Base-by-base conservation (phyloP, 2,329 filamentous ascomycete species). In the Knufia fluminis region DNA sequence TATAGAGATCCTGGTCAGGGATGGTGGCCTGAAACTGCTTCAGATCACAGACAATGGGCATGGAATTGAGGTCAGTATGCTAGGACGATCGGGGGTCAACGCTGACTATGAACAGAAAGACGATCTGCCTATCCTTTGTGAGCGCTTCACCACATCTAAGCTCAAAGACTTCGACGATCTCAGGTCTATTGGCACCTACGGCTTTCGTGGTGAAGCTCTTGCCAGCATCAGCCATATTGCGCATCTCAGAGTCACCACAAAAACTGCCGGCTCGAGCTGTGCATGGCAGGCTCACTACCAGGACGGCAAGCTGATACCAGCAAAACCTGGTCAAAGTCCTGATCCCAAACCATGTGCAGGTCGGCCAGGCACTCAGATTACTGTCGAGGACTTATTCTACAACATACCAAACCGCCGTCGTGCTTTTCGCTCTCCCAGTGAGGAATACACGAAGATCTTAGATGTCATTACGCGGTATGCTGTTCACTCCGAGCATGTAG, bases 191-290 rank as follows among this genome's bases (percentile, higher is more conserved):
- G 83, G 82, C 45, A 97, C 92, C 1, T 98, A 98, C 66, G 92
- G 92, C n/a, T 98, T 98, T 63, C 85, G 92, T 47, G 92, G 92
- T 49, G 92, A 98, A 68, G 92, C 92, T 2, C 71, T 98, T 48
- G 92, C 92, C 12, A 97, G 92, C 68, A 98, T 98, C 65, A 97
- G 91, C 63, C 92, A 98, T 64, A 96, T 98, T 60, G 91, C 94
- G 28, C 94, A 98, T 70, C 75, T 98, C 19, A 88, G 84, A 3
- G 88, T 98, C 38, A 97, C 91, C 1, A 98, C 94, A 6, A 94
- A 89, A 65, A 97, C 90, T 1, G 84, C 85, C 51, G 82, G 88
- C 38, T 94, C 90, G 0, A 83, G 80, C 58, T 86, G 88, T 67
- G 92, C 92, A 14, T 98, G 86, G 86, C 83, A 86, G 63, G 90